A percentile compares a stretch with the other conserved stretches of the same genome.
These are phyloP conservation scores for Cercospora beticola DNA, from an alignment of 2,329 filamentous ascomycete genomes.

Conservation along the genomic window DNA sequence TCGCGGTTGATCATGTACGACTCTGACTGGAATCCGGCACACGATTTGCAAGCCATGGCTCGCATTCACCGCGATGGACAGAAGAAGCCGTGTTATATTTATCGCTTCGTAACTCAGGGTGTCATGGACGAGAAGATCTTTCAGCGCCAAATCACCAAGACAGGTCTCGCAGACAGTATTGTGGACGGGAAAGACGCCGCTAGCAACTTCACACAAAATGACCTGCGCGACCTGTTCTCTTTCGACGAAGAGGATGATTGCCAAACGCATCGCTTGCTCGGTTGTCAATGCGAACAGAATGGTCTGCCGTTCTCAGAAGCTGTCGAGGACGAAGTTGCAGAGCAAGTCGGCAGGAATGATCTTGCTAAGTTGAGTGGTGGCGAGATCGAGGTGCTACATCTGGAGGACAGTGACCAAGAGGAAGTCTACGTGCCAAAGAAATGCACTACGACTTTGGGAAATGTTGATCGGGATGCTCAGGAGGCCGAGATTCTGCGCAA, in stretches of 20 bases:
- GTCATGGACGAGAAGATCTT: constrained; percentile 74
- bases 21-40: constrained; percentile 74
- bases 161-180: constrained; percentile 67
- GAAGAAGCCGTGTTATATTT: constrained; percentile 66
- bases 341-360: constrained; percentile 28
- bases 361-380: constrained; percentile 25
- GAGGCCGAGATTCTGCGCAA: constrained; percentile 34
- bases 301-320: constrained; percentile 42
- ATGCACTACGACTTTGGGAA: constrained; percentile 19
- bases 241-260: constrained; percentile 61
- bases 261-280: constrained; percentile 67
- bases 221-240: constrained; percentile 66
- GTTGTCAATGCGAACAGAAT: constrained; percentile 60
- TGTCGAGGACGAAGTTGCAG: constrained; percentile 23
- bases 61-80: constrained; percentile 72
- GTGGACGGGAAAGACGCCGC: constrained; percentile 64
- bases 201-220: constrained; percentile 64
- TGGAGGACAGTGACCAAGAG: constrained; percentile 33
- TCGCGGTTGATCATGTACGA: constrained; percentile 70
- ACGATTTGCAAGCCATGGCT: constrained; percentile 72
- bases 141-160: constrained; percentile 70
- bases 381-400: constrained; percentile 24
- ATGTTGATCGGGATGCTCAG: constrained; percentile 42
- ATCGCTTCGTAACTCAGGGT: constrained; percentile 66
- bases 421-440: constrained; percentile 11